Percentiles rank a stretch among this genome's conserved stretches.
These are phyloP conservation scores for Amanita pseudoporphyria DNA, from an alignment of 768 basidiomycete species.

Conservation along the genomic window DNA sequence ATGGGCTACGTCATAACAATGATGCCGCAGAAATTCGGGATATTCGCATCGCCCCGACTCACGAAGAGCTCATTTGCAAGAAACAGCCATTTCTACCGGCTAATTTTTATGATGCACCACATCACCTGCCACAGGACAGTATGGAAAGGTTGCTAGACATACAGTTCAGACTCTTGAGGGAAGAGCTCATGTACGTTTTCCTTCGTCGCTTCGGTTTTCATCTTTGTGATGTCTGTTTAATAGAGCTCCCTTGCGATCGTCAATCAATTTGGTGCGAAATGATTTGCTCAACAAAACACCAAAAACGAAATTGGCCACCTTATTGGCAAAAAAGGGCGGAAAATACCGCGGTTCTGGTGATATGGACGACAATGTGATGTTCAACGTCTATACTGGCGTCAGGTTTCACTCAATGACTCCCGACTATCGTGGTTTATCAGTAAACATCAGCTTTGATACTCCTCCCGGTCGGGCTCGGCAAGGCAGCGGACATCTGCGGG, in stretches of 20 bases:
- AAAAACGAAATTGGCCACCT: constrained; percentile 30
- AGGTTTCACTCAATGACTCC: constrained; percentile 31
- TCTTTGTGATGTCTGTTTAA: background rate
- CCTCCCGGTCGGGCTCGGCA: constrained; percentile 39
- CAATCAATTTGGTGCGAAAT: constrained; percentile 37
- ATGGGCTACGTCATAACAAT: constrained; percentile 61
- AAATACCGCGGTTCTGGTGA: constrained; percentile 39
- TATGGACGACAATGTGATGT: constrained; percentile 40
- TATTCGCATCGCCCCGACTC: constrained; percentile 64
- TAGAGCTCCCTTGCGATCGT: constrained; percentile 44
- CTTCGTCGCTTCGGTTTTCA: background rate
- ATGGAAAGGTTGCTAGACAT: constrained; percentile 65
- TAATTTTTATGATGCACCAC: constrained; percentile 50
- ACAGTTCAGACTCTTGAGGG: constrained; percentile 66
- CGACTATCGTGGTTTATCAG: constrained; percentile 31
- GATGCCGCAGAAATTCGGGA: constrained; percentile 44
- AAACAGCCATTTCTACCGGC: constrained; percentile 51
- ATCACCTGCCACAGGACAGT: constrained; percentile 43
- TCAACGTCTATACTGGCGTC: constrained; percentile 53
- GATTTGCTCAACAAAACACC: constrained; percentile 25
- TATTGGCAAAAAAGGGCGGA: constrained; percentile 48
- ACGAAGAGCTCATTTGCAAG: constrained; percentile 46
- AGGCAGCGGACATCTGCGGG: constrained; percentile 21
- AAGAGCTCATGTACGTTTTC: constrained; percentile 51
- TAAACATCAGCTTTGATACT: constrained; percentile 28